Evolutionary conservation across 345 rosid genomes (phyloP), one percentile per base, ranked within the genome.

Genomic region (Arabidopsis arenosa): DNA sequence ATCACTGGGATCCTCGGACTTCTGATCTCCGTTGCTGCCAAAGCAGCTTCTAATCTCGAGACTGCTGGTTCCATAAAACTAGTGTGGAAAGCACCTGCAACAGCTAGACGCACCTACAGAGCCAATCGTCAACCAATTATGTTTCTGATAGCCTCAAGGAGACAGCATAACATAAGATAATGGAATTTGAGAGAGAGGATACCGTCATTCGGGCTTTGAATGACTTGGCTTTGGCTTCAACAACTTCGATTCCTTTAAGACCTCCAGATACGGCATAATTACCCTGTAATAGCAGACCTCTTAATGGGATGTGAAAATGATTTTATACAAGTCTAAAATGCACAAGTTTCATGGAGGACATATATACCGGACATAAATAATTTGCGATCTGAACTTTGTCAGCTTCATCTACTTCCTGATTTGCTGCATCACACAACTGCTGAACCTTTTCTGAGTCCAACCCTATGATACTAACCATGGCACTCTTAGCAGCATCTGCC

Each of bases 51-150:
- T 86, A 96, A 80, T 83, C 96, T 93, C 14, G 98, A 87, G 18
- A 93, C 99, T 61, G 98, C 99, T 51, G 98, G 98, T 71, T 93
- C 91, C 99, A 96, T 96, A 81, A 89, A 96, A 69, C 96, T 83
- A 8, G 99, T 93, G 83, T 93, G 97, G 83, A 91, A 96, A 69
- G 96, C 99, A 76, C 98, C 98, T 7, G 91, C 93, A 75, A 93
- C 99, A 67, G 97, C 98, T 66, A 96, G 80, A 33, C 99, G 98
- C 60, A 96, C 97, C 97, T 96, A 80, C 49, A 54, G 1, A 55
- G 26, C 70, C 70, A 66, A 43, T 14, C 7, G 0, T 33, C 48
- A 58, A 74, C 28, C 28, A 60, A 66, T 6, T 5, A 70, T 56
- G 54, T 70, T 52, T 56, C 51, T 44, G 30, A 60, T 44, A 48